phyloP scores from a whole-genome alignment of 108 stramenopile species.

The Skeletonema menzelii region DNA sequence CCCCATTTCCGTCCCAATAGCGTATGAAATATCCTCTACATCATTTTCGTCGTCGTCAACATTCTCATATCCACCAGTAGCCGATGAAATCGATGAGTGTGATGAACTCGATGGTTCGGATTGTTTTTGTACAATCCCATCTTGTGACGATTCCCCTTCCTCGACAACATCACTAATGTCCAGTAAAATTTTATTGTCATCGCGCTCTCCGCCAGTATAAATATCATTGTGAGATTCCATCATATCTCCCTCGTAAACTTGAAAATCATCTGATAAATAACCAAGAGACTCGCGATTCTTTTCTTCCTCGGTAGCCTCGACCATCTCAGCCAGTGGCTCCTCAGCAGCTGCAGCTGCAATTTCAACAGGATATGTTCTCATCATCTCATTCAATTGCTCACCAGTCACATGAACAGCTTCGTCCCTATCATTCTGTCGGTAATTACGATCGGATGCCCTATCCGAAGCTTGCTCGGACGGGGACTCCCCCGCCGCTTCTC shows the following conservation, averaged over 20 bases:
- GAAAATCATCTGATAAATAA: neutral
- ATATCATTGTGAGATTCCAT: neutral
- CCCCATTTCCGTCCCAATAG: neutral
- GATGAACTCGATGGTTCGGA: neutral
- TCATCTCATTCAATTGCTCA: neutral
- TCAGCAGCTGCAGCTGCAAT: neutral
- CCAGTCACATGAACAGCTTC: neutral
- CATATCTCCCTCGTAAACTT: neutral
- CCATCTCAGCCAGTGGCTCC: neutral
- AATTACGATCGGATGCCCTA: neutral
- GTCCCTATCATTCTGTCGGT: neutral
- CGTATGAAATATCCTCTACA: neutral
- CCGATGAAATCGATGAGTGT: neutral
- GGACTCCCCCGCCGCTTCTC: neutral
- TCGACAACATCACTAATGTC: neutral
- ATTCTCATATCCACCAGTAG: neutral
- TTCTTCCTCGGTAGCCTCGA: neutral
- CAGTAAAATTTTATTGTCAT: neutral
- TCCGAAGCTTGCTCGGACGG: neutral
- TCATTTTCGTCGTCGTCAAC: neutral
- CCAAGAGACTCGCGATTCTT: neutral
- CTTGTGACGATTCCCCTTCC: neutral
- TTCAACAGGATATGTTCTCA: neutral
- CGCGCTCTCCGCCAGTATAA: neutral
- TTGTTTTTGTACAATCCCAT: neutral